Percentiles rank a stretch among this genome's conserved stretches.
Evolutionary conservation across 1,284 basidiomycete species (phyloP).

Genomic region (Rhizoctonia solani): DNA sequence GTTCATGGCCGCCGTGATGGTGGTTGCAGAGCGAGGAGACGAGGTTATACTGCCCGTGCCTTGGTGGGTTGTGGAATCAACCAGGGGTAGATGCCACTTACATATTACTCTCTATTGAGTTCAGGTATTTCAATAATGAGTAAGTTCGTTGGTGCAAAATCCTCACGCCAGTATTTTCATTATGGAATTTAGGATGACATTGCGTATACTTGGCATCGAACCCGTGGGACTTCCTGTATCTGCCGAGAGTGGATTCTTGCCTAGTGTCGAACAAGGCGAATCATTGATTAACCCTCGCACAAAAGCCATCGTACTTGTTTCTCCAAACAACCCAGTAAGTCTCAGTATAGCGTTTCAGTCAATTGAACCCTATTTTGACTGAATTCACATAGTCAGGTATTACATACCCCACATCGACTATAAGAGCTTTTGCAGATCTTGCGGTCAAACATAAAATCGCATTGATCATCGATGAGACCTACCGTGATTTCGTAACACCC

Average conservation of each 20-base stretch:
- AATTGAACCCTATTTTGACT: not conserved
- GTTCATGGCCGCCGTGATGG: slow-evolving; percentile 66
- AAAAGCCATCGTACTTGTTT: slow-evolving; percentile 73
- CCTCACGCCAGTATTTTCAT: slow-evolving; percentile 17
- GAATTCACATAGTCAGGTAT: slow-evolving; percentile 69
- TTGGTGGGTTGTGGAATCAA: slow-evolving; percentile 54
- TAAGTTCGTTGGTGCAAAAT: slow-evolving; percentile 45
- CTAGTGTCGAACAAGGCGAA: slow-evolving; percentile 55
- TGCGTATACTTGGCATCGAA: slow-evolving; percentile 67
- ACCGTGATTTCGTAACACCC: slow-evolving; percentile 76
- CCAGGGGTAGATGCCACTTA: not conserved
- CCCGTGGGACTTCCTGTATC: slow-evolving; percentile 64
- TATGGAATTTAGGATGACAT: slow-evolving; percentile 61
- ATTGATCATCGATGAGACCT: slow-evolving; percentile 88
- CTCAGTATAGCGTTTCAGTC: not conserved
- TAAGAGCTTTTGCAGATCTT: slow-evolving; percentile 67
- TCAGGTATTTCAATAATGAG: slow-evolving; percentile 79
- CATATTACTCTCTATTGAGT: slow-evolving; percentile 26
- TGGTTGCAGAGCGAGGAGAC: slow-evolving; percentile 70
- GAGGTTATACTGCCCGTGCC: slow-evolving; percentile 81
- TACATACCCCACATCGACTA: slow-evolving; percentile 63
- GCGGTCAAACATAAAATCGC: slow-evolving; percentile 64
- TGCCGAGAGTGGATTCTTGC: slow-evolving; percentile 62
- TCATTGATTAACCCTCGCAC: slow-evolving; percentile 61
- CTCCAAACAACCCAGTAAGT: slow-evolving; percentile 73